Conservation (phyloP, 352 stramenopile genomes). For the Phytophthora chlamydospora region DNA sequence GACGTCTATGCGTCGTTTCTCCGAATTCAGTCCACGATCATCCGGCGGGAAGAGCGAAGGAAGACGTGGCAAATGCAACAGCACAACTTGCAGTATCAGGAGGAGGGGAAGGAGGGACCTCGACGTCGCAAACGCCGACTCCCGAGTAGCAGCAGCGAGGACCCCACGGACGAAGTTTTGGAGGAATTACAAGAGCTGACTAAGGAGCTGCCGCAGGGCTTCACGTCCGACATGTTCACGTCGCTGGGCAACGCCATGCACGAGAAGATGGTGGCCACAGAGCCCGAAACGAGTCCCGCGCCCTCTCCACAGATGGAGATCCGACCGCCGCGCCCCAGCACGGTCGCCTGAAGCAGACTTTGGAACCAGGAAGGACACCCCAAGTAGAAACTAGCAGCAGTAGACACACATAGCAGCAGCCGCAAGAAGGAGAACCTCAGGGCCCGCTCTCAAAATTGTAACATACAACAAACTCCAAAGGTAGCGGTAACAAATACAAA, state of each 20-base stretch:
- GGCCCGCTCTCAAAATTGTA: slow-evolving; percentile 10
- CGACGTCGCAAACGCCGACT: slow-evolving; percentile 22
- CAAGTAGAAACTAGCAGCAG: slow-evolving; percentile 2
- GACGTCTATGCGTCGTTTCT: slow-evolving; percentile 53
- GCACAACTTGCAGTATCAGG: slow-evolving; percentile 18
- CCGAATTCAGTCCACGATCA: slow-evolving; percentile 43
- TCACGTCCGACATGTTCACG: slow-evolving; percentile 69
- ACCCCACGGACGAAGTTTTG: slow-evolving; percentile 36
- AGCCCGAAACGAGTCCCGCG: slow-evolving; percentile 13
- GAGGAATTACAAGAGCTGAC: slow-evolving; percentile 44
- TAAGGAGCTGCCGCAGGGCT: slow-evolving; percentile 53
- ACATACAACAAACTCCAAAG: slow-evolving; percentile 17
- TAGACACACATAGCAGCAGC: slow-evolving; percentile 3
- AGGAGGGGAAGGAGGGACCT: slow-evolving; percentile 8
- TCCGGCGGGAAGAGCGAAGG: slow-evolving; percentile 29
- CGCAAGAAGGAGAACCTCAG: slow-evolving; percentile 10
- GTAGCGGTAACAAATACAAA: too few relatives aligned
- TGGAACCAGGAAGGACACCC: background rate
- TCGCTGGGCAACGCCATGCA: slow-evolving; percentile 62
- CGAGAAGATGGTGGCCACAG: slow-evolving; percentile 26
- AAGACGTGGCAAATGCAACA: slow-evolving; percentile 27
- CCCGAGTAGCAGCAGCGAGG: slow-evolving; percentile 31
- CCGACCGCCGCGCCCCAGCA: slow-evolving; percentile 1
- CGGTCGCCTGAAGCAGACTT: background rate
- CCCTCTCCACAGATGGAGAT: slow-evolving; percentile 21